Evolutionary conservation across 139 green algal genomes (phyloP).

Genomic region (Chlorella sorokiniana): DNA sequence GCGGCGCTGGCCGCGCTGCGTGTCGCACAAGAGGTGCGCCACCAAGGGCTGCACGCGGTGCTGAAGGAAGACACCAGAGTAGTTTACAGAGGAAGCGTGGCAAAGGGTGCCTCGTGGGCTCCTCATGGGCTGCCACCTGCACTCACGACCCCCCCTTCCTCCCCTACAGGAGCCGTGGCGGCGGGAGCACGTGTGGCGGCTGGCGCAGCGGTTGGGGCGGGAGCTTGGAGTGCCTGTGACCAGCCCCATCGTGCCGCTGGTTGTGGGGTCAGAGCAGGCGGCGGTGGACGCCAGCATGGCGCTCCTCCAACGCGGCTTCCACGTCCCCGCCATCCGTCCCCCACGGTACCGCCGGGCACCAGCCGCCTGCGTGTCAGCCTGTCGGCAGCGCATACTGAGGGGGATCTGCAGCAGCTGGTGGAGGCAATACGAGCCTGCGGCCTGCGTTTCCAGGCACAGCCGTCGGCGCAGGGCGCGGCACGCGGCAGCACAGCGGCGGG

Average conservation of each 20-base stretch:
- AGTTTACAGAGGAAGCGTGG: not conserved
- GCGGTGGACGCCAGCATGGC: conserved; percentile 58
- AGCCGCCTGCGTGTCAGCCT: conserved; percentile 80
- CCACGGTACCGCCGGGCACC: conserved; percentile 87
- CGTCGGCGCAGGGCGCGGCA: not conserved
- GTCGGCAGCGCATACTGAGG: conserved; percentile 72
- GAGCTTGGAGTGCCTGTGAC: conserved; percentile 57
- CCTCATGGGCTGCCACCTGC: not conserved
- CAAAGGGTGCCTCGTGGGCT: not conserved
- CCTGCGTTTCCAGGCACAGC: conserved; percentile 1
- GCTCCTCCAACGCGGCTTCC: conserved; percentile 74
- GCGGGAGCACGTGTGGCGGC: conserved; percentile 64
- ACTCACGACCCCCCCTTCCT: not conserved
- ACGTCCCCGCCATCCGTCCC: conserved; percentile 94
- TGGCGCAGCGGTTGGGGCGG: conserved; percentile 49
- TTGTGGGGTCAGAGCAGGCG: conserved; percentile 75
- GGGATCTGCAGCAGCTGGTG: conserved; percentile 68
- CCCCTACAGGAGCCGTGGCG: conserved; percentile 77
- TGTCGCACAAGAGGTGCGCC: conserved; percentile 54
- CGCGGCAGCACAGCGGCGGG: not conserved
- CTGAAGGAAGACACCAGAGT: not conserved
- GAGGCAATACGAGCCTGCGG: conserved; percentile 36
- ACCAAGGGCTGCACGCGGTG: not conserved
- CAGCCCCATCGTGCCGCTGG: conserved; percentile 85
- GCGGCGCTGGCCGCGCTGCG: conserved; percentile 73